phyloP scores from a whole-genome alignment of 768 basidiomycete genomes.

The Lactarius tabidus region DNA sequence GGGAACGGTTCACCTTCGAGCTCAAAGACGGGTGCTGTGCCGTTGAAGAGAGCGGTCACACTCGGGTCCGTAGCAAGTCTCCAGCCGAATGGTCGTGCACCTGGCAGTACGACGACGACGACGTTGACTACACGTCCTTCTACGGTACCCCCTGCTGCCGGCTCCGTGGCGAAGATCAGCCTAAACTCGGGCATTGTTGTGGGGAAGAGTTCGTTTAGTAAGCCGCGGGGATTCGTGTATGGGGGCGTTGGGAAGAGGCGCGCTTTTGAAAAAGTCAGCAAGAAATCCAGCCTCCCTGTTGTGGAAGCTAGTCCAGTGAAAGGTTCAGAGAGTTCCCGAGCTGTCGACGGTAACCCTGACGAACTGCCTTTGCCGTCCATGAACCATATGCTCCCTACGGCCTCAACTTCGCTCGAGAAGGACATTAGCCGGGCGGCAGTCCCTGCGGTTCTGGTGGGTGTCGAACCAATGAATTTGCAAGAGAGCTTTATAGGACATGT shows the following conservation, averaged over 20 bases:
- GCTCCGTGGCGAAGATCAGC: conserved; percentile 23
- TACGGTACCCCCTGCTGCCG: conserved; percentile 2
- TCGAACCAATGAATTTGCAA: conserved; percentile 16
- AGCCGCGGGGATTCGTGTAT: conserved; percentile 21
- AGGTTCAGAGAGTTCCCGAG: conserved; percentile 19
- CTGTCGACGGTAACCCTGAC: background rate
- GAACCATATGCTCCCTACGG: background rate
- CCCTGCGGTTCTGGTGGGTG: background rate
- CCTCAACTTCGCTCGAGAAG: conserved; percentile 1
- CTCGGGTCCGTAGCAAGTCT: background rate
- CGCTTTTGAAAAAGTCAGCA: conserved; percentile 36
- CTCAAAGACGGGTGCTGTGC: background rate
- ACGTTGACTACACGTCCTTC: background rate
- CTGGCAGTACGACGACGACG: conserved; percentile 1
- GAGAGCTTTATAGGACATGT: conserved; percentile 15
- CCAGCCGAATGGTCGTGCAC: conserved; percentile 3
- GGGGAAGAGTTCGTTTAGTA: conserved; percentile 23
- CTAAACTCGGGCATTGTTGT: conserved; percentile 27
- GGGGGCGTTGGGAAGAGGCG: conserved; percentile 27
- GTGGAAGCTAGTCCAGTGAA: conserved; percentile 48
- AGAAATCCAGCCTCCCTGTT: conserved; percentile 42
- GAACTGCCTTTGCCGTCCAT: background rate
- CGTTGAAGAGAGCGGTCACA: conserved; percentile 15
- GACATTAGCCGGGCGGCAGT: background rate
- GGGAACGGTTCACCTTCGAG: conserved; percentile 2